These are phyloP conservation scores for Betula pendula DNA, from an alignment of 306 rosid species.

Conservation along the genomic window DNA sequence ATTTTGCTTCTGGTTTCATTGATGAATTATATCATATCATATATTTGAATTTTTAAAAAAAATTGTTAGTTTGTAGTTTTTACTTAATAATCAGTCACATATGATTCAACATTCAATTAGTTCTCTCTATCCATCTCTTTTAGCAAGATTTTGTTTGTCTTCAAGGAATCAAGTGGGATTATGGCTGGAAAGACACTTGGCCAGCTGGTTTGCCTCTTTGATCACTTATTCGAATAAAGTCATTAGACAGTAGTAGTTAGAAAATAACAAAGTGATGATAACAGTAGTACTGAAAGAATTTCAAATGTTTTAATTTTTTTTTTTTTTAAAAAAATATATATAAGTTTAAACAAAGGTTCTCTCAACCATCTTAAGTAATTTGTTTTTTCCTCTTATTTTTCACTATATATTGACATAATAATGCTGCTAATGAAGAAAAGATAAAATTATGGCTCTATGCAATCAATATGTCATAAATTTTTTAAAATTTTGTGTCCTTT, in stretches of 20 bases:
- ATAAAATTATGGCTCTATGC: no score
- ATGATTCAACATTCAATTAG: no score
- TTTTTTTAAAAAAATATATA: neutral
- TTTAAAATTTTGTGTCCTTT: no score
- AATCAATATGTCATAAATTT: no score
- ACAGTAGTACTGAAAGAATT: neutral
- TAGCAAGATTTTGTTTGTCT: neutral
- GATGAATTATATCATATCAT: neutral
- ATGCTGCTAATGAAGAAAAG: no score
- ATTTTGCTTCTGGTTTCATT: slow-evolving; percentile 21
- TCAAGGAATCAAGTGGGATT: neutral
- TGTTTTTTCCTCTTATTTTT: neutral
- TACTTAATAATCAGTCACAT: no score
- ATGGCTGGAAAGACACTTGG: slow-evolving; percentile 35
- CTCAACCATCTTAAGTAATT: neutral
- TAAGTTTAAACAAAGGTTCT: neutral
- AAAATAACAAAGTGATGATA: neutral
- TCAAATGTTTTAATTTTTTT: neutral
- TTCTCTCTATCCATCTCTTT: no score
- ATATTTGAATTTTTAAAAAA: neutral
- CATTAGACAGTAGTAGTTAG: neutral
- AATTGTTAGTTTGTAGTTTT: no score
- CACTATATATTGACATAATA: no score
- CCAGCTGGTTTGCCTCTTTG: slow-evolving; percentile 20
- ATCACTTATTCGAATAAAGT: neutral